phyloP scores from a whole-genome alignment of 1,139 yeast genomes.

The Wickerhamiella infanticola region DNA sequence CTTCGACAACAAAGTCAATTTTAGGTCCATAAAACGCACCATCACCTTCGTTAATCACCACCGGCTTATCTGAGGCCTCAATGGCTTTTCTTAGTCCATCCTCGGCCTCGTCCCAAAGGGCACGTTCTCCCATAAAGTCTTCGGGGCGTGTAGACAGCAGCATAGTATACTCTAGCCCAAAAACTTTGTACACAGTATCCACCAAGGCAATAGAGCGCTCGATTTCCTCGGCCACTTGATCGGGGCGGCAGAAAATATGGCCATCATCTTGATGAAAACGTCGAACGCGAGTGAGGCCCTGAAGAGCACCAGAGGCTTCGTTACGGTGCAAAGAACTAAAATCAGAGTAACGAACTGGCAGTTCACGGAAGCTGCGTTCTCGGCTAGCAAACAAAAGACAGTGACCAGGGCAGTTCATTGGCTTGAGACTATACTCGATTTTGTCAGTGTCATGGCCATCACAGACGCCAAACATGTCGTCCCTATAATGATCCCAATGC shows the following conservation, averaged over 20 bases:
- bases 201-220: constrained; percentile 66
- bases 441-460: constrained; percentile 19
- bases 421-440: constrained; percentile 57
- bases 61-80: constrained; percentile 1
- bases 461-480: constrained; percentile 70
- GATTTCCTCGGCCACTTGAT: constrained; percentile 76
- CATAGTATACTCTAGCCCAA: constrained; percentile 81
- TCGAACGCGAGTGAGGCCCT: constrained; percentile 90
- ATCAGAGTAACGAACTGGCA: constrained; percentile 94
- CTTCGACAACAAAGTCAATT: constrained; percentile 74
- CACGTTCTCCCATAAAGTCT: constrained; percentile 70
- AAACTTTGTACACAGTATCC: constrained; percentile 60
- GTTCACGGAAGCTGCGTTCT: constrained; percentile 83
- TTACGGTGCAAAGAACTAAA: constrained; percentile 92
- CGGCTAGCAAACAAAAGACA: constrained; percentile 76
- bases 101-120: constrained; percentile 86
- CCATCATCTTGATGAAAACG: constrained; percentile 99
- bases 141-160: constrained; percentile 91
- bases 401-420: constrained; percentile 99
- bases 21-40: constrained; percentile 97
- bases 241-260: constrained; percentile 85
- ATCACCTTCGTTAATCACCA: constrained; percentile 83
- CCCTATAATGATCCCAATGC: constrained; percentile 90
- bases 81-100: constrained; percentile 49
- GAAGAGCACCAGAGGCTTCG: constrained; percentile 80